phyloP scores from a whole-genome alignment of 2,329 filamentous ascomycete genomes.

The Bipolaris cookei region DNA sequence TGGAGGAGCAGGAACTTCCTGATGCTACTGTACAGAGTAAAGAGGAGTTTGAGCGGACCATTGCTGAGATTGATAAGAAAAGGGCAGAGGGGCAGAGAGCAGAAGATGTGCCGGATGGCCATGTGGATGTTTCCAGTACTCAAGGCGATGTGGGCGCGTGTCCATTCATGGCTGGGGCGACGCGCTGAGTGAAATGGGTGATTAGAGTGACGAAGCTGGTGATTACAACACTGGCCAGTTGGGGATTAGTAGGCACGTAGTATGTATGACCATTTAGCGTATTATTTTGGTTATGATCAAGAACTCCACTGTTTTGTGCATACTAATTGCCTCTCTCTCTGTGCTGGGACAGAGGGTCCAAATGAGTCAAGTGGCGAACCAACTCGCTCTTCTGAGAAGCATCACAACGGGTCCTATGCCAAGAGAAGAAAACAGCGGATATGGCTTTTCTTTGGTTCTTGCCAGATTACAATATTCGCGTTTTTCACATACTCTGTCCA shows the following conservation, averaged over 20 bases:
- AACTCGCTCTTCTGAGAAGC: no score
- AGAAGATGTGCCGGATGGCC: slow-evolving; percentile 15
- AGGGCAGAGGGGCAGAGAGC: not conserved
- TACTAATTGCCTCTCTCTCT: no score
- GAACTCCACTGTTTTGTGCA: no score
- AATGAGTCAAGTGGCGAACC: no score
- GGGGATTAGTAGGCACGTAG: not conserved
- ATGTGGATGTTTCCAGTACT: slow-evolving; percentile 12
- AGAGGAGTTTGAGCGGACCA: slow-evolving; percentile 16
- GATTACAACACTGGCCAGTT: not conserved
- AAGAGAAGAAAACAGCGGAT: no score
- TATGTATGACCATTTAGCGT: not conserved
- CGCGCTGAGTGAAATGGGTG: not conserved
- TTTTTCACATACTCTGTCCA: no score
- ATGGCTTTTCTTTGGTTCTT: no score
- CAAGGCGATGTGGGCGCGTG: slow-evolving; percentile 11
- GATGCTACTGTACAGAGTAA: slow-evolving; percentile 21
- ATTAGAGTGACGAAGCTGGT: not conserved
- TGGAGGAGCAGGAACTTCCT: slow-evolving; percentile 22
- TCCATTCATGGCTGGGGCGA: slow-evolving; percentile 16
- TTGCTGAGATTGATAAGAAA: slow-evolving; percentile 17
- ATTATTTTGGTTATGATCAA: no score
- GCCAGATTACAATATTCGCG: no score
- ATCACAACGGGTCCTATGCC: no score
- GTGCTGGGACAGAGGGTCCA: no score